Conservation (phyloP, 2,329 filamentous ascomycete species). For the Tricladium varicosporioides region DNA sequence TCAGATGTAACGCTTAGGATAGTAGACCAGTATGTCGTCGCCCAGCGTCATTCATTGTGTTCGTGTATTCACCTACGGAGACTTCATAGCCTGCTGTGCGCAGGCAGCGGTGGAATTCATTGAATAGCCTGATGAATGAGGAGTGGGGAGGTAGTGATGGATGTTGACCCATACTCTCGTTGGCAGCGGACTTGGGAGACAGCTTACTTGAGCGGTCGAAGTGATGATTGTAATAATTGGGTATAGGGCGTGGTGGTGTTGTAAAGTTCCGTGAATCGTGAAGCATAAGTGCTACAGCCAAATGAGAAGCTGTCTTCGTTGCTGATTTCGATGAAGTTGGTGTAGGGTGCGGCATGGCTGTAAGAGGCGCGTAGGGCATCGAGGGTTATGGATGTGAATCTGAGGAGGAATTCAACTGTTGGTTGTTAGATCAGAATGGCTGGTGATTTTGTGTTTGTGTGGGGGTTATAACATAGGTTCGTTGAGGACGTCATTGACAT, state of each 20-base stretch:
- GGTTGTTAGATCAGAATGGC: too few relatives aligned
- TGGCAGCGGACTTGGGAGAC: conserved; percentile 12
- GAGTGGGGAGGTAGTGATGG: conserved; percentile 20
- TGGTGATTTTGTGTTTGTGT: too few relatives aligned
- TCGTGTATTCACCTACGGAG: conserved; percentile 22
- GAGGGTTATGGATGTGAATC: conserved; percentile 42
- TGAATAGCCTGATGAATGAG: conserved; percentile 18
- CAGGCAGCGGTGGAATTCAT: conserved; percentile 21
- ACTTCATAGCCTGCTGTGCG: conserved; percentile 11
- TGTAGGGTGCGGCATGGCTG: conserved; percentile 49
- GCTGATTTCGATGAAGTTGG: conserved; percentile 46
- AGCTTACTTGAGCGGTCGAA: conserved; percentile 16
- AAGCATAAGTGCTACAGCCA: conserved; percentile 33
- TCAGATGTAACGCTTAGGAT: conserved; percentile 15
- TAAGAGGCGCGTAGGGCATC: conserved; percentile 47
- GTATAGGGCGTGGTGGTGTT: conserved; percentile 38
- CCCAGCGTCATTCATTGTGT: conserved; percentile 9
- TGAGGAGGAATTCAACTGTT: conserved; percentile 53
- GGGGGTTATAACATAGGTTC: too few relatives aligned
- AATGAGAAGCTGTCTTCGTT: conserved; percentile 51
- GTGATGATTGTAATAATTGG: conserved; percentile 46
- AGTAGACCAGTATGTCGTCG: conserved; percentile 12
- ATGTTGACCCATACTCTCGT: conserved; percentile 17
- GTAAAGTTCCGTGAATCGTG: conserved; percentile 47
- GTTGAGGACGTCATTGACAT: conserved; percentile 47